These are phyloP conservation scores for Ustilago xerochloae DNA, from an alignment of 1,284 basidiomycete genomes.

Conservation along the genomic window DNA sequence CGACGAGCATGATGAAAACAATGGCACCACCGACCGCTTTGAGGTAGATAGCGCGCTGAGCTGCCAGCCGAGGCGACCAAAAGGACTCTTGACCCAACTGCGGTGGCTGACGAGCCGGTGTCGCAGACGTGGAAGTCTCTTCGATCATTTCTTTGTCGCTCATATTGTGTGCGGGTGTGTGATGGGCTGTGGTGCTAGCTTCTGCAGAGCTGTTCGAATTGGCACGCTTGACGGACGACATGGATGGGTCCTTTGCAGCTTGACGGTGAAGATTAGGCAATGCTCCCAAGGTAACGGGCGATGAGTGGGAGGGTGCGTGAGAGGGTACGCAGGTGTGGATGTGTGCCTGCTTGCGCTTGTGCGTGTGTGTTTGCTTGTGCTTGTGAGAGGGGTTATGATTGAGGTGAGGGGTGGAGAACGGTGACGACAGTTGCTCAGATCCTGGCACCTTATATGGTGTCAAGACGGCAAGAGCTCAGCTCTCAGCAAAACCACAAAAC, in stretches of 20 bases:
- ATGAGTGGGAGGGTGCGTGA: not conserved
- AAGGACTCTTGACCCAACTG: conserved; percentile 43
- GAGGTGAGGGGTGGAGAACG: too few relatives aligned
- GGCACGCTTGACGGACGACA: conserved; percentile 10
- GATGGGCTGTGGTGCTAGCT: conserved; percentile 3
- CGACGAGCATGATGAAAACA: conserved; percentile 43
- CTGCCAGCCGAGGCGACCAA: conserved; percentile 45
- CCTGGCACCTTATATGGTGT: too few relatives aligned
- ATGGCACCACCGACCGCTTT: conserved; percentile 37
- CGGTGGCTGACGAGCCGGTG: conserved; percentile 33
- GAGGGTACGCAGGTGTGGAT: not conserved
- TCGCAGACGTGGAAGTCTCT: conserved; percentile 5
- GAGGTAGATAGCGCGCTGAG: conserved; percentile 37
- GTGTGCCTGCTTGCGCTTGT: too few relatives aligned
- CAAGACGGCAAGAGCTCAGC: too few relatives aligned
- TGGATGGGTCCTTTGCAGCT: not conserved
- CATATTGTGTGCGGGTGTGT: not conserved
- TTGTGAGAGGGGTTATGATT: too few relatives aligned
- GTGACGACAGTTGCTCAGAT: too few relatives aligned
- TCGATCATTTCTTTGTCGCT: conserved; percentile 4
- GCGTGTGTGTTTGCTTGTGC: too few relatives aligned
- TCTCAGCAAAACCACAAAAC: too few relatives aligned
- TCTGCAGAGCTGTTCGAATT: conserved; percentile 9
- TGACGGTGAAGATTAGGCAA: not conserved
- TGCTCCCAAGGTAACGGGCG: too few relatives aligned